Percentiles rank a stretch among this genome's conserved stretches.
Conservation (phyloP, 495 filamentous ascomycete genomes). For the Parmelia sp. region DNA sequence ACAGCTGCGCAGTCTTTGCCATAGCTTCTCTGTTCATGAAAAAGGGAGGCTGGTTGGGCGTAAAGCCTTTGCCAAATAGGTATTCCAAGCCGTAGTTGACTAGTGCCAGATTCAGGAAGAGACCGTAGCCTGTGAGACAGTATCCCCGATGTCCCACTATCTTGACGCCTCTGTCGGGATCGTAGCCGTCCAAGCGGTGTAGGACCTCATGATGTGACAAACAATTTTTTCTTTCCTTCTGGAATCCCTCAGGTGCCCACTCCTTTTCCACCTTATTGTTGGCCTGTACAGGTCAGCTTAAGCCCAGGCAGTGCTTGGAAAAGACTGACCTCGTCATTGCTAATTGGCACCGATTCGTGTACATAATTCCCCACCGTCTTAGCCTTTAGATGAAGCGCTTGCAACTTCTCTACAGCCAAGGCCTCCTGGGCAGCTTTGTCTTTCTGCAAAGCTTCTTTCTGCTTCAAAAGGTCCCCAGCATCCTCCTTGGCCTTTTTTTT, state of each 20-base stretch:
- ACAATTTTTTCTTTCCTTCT: constrained; percentile 60
- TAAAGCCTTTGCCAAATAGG: constrained; percentile 68
- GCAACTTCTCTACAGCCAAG: constrained; percentile 65
- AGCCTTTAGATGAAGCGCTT: constrained; percentile 64
- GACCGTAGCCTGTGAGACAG: constrained; percentile 80
- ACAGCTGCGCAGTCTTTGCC: constrained; percentile 98
- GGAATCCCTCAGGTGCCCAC: constrained; percentile 71
- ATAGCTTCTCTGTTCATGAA: constrained; percentile 96
- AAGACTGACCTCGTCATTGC: constrained; percentile 64
- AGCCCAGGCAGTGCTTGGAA: background rate
- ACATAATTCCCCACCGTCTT: constrained; percentile 89
- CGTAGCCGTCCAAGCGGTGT: constrained; percentile 79
- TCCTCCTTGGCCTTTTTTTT: constrained; percentile 97
- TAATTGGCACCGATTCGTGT: constrained; percentile 85
- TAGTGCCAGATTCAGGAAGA: constrained; percentile 88
- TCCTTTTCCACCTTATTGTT: constrained; percentile 68
- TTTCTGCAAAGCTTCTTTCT: constrained; percentile 71
- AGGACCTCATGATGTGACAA: constrained; percentile 95
- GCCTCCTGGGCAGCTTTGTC: constrained; percentile 73
- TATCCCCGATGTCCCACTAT: constrained; percentile 94
- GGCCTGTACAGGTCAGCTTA: constrained; percentile 44
- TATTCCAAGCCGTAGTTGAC: constrained; percentile 94
- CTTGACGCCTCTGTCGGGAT: constrained; percentile 88
- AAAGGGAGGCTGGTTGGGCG: constrained; percentile 83
- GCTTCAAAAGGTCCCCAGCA: constrained; percentile 61